Evolutionary conservation across 192 early-diverging fungal genomes (phyloP).

Genomic region (Diversispora epigaea): DNA sequence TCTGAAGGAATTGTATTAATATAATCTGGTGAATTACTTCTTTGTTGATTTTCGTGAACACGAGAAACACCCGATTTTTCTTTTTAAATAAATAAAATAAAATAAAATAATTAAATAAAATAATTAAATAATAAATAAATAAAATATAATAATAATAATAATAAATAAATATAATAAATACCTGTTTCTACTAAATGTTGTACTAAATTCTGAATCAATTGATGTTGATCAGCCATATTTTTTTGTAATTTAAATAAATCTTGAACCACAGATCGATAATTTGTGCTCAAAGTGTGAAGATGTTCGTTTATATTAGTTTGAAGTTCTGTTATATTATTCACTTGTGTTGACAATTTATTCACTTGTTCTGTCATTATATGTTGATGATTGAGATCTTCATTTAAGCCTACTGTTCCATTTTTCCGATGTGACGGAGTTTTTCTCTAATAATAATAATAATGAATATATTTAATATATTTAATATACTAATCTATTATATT

Average conservation of each 20-base stretch:
- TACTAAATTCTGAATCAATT: conserved; percentile 48
- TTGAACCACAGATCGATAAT: conserved; percentile 33
- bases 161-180: conserved; percentile 6
- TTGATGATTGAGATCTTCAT: neutral
- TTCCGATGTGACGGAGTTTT: conserved; percentile 42
- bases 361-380: conserved; percentile 18
- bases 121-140: neutral
- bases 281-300: conserved; percentile 35
- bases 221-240: conserved; percentile 49
- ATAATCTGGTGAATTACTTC: neutral
- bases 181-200: conserved; percentile 42
- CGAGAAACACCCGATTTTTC: conserved; percentile 19
- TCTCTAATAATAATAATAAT: conserved; percentile 31
- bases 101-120: neutral
- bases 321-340: conserved; percentile 42
- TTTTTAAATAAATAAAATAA: neutral
- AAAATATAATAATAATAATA: conserved; percentile 6
- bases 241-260: conserved; percentile 48
- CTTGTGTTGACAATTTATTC: conserved; percentile 43
- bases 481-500: no score
- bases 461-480: no score
- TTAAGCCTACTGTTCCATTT: neutral
- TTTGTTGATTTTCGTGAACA: neutral
- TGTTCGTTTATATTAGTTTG: conserved; percentile 46
- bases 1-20: conserved; percentile 29